phyloP scores from a whole-genome alignment of 352 stramenopile species.

The Globisporangium apiculatum region DNA sequence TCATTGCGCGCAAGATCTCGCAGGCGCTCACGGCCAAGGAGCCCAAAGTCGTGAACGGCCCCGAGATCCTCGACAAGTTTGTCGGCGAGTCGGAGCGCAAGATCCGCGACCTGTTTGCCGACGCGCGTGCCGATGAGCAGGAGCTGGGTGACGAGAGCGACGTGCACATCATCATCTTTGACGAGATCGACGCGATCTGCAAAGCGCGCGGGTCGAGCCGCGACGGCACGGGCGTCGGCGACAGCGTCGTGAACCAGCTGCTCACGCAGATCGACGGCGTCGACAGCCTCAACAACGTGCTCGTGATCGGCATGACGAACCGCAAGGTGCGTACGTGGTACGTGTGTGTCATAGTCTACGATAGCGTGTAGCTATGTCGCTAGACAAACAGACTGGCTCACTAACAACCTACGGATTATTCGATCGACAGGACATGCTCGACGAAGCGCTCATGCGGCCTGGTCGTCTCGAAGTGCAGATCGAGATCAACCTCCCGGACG shows the following conservation, averaged over 20 bases:
- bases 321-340: constrained; percentile 83
- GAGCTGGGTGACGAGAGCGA: constrained; percentile 95
- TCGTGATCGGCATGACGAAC: constrained; percentile 99
- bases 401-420: too few relatives aligned
- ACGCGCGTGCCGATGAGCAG: constrained; percentile 86
- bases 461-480: constrained; percentile 99
- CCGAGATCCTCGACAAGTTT: constrained; percentile 99
- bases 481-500: constrained; percentile 98
- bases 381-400: too few relatives aligned
- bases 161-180: constrained; percentile 99
- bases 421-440: constrained; percentile 70
- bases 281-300: constrained; percentile 98
- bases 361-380: too few relatives aligned
- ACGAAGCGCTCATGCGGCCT: constrained; percentile 96
- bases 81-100: constrained; percentile 98
- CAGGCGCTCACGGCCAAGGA: constrained; percentile 94
- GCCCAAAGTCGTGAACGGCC: constrained; percentile 98
- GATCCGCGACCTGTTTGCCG: constrained; percentile 97
- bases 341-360: too few relatives aligned
- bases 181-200: constrained; percentile 99
- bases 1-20: constrained; percentile 98
- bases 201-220: constrained; percentile 91
- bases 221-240: constrained; percentile 94
- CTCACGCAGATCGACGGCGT: constrained; percentile 99
- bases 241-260: constrained; percentile 99